A percentile compares a stretch with the other conserved stretches of the same genome.
Evolutionary conservation across 2,329 filamentous ascomycete genomes (phyloP).

Genomic region (Botrytis squamosa): DNA sequence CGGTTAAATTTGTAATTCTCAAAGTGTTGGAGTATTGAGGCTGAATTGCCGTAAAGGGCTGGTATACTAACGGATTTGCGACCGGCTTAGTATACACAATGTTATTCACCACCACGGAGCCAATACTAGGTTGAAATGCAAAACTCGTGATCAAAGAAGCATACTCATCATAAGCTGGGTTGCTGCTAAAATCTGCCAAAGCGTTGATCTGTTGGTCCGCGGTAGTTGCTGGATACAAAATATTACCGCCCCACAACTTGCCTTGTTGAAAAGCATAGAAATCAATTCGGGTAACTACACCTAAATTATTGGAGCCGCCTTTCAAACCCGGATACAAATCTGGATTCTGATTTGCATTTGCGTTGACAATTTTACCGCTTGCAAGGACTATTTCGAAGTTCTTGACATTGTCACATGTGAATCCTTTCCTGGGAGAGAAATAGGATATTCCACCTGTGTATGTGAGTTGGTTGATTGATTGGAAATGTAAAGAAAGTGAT

Average conservation of each 20-base stretch:
- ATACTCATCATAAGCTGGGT: slow-evolving; percentile 7
- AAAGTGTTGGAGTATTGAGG: slow-evolving; percentile 1
- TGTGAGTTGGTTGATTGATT: not conserved
- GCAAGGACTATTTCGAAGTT: slow-evolving; percentile 54
- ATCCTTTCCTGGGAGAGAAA: slow-evolving; percentile 42
- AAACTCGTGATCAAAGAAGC: slow-evolving; percentile 13
- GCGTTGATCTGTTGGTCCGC: not conserved
- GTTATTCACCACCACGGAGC: not conserved
- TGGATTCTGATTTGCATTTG: slow-evolving; percentile 40
- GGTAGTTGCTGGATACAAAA: slow-evolving; percentile 6
- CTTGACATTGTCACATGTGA: slow-evolving; percentile 50
- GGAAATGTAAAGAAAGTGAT: not conserved
- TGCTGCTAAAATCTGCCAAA: not conserved
- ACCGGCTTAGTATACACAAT: slow-evolving; percentile 5
- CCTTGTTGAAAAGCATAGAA: slow-evolving; percentile 23
- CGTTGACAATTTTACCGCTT: slow-evolving; percentile 49
- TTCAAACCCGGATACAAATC: slow-evolving; percentile 54
- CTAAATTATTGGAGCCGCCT: slow-evolving; percentile 58
- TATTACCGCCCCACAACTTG: slow-evolving; percentile 20
- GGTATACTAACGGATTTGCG: not conserved
- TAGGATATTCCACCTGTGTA: slow-evolving; percentile 31
- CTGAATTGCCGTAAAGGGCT: slow-evolving; percentile 19
- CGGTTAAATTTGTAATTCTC: not conserved
- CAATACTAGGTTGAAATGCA: not conserved
- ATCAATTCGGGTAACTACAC: slow-evolving; percentile 49